Evolutionary conservation across 257 asterid genomes (phyloP).

Genomic region (Catharanthus roseus): DNA sequence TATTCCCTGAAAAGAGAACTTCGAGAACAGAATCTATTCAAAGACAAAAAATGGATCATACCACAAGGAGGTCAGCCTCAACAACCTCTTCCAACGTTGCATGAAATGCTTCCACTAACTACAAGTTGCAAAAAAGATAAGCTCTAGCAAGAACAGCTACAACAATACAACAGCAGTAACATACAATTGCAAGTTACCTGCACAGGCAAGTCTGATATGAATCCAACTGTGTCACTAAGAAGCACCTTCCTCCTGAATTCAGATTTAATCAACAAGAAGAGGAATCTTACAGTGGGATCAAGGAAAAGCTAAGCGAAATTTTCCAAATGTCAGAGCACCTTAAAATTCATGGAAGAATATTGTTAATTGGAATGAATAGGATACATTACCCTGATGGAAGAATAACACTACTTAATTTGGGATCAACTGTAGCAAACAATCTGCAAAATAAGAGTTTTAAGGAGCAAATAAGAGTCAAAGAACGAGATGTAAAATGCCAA

Average conservation of each 20-base stretch:
- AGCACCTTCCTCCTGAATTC: constrained; percentile 79
- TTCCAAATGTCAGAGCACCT: background rate
- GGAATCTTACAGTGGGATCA: background rate
- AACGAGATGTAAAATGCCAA: background rate
- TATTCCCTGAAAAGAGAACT: background rate
- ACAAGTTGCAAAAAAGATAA: constrained; percentile 26
- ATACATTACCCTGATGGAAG: constrained; percentile 83
- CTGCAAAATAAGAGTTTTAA: constrained; percentile 42
- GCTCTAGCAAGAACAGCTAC: constrained; percentile 8
- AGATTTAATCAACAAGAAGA: constrained; percentile 18
- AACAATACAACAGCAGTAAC: background rate
- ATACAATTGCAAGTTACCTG: constrained; percentile 49
- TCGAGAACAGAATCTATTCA: background rate
- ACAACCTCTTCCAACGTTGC: constrained; percentile 97
- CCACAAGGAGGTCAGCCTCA: constrained; percentile 98
- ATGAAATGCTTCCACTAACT: constrained; percentile 96
- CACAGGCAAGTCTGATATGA: constrained; percentile 89
- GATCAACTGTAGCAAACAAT: constrained; percentile 95
- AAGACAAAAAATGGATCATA: constrained; percentile 25
- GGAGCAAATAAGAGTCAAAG: constrained; percentile 15
- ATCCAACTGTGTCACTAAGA: constrained; percentile 96
- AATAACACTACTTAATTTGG: constrained; percentile 71
- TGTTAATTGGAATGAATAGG: background rate
- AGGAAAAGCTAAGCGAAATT: background rate
- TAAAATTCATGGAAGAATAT: background rate